These are phyloP conservation scores for Anthracocystis setariae DNA, from an alignment of 1,284 basidiomycete genomes.

Conservation along the genomic window DNA sequence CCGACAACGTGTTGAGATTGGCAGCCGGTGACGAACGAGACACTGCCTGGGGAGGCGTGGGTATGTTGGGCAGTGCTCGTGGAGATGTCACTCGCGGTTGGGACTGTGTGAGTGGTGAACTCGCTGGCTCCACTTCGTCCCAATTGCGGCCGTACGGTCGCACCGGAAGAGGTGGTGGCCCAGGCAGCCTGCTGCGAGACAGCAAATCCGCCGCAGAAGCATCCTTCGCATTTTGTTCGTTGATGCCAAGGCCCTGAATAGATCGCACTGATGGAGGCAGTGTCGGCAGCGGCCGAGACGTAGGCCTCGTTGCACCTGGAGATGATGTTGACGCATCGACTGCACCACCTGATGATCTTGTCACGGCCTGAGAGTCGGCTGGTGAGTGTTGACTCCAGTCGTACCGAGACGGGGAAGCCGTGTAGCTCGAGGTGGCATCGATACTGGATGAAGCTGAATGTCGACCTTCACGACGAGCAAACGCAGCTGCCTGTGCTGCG, in stretches of 20 bases:
- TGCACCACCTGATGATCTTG: background rate
- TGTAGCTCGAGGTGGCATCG: background rate
- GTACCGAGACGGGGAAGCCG: background rate
- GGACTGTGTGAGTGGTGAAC: background rate
- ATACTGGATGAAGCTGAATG: conserved; percentile 18
- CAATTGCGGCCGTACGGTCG: conserved; percentile 23
- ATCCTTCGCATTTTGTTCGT: background rate
- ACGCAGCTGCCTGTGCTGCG: conserved; percentile 45
- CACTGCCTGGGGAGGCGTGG: background rate
- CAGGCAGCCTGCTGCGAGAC: conserved; percentile 9
- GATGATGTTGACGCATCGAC: background rate
- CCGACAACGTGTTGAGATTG: too few relatives aligned
- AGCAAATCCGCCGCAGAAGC: background rate
- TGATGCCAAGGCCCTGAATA: conserved; percentile 19
- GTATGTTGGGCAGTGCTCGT: background rate
- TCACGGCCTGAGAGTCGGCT: background rate
- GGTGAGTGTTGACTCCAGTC: background rate
- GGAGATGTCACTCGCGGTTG: background rate
- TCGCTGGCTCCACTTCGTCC: background rate
- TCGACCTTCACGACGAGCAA: conserved; percentile 20
- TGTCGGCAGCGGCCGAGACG: conserved; percentile 14
- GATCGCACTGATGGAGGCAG: conserved; percentile 15
- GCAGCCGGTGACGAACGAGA: background rate
- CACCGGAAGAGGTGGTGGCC: conserved; percentile 30
- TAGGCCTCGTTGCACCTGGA: background rate